phyloP scores from a whole-genome alignment of 2,329 filamentous ascomycete species.

The Sclerotinia trifoliorum region DNA sequence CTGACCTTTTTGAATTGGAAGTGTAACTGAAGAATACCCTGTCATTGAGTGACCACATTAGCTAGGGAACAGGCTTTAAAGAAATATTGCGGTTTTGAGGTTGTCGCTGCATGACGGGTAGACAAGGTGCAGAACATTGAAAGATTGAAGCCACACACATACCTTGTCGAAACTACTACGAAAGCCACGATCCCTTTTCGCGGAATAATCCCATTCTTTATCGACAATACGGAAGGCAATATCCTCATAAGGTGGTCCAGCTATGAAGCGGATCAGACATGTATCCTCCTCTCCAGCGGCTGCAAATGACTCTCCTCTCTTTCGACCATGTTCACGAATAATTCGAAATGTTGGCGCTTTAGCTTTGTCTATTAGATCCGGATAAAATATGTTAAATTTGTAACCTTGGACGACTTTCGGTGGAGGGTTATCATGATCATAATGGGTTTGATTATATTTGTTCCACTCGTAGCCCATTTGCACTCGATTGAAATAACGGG shows the following conservation, averaged over 20 bases:
- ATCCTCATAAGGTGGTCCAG: slow-evolving; percentile 93
- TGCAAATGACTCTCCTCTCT: slow-evolving; percentile 87
- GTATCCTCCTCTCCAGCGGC: slow-evolving; percentile 95
- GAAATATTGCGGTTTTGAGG: neutral
- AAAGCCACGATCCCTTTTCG: slow-evolving; percentile 91
- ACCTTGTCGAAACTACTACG: slow-evolving; percentile 97
- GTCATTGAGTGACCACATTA: slow-evolving; percentile 37
- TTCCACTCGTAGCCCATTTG: slow-evolving; percentile 99
- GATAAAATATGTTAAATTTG: slow-evolving; percentile 99
- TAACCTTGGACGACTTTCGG: slow-evolving; percentile 98
- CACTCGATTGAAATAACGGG: slow-evolving; percentile 94
- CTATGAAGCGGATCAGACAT: slow-evolving; percentile 92
- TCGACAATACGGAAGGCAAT: slow-evolving; percentile 97
- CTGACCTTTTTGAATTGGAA: slow-evolving; percentile 97
- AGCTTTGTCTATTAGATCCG: slow-evolving; percentile 90
- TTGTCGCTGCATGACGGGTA: slow-evolving; percentile 16
- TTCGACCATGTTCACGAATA: slow-evolving; percentile 85
- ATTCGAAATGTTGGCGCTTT: slow-evolving; percentile 96
- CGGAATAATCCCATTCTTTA: slow-evolving; percentile 98
- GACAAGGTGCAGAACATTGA: neutral
- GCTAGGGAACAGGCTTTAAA: slow-evolving; percentile 25
- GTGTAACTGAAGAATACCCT: slow-evolving; percentile 94
- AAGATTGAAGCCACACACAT: slow-evolving; percentile 41
- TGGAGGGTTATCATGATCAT: slow-evolving; percentile 96
- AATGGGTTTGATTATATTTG: slow-evolving; percentile 99